Conservation (phyloP, 2,329 filamentous ascomycete species). For the Penicillium sp. region DNA sequence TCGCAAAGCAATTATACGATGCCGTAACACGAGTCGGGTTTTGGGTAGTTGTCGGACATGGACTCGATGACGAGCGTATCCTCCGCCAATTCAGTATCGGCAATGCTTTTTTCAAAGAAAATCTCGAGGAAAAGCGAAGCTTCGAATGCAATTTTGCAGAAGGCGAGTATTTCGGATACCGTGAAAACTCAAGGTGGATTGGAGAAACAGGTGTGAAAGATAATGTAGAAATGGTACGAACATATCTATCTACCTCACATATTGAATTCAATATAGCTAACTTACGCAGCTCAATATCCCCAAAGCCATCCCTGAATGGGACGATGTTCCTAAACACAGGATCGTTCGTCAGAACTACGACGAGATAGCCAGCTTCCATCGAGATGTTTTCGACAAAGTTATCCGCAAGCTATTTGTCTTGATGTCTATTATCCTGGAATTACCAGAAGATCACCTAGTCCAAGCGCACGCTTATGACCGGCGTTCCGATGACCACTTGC, state of each 20-base stretch:
- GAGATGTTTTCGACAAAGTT: conserved; percentile 54
- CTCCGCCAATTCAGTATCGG: conserved; percentile 32
- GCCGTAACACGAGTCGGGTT: conserved; percentile 45
- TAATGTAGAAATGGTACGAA: conserved; percentile 37
- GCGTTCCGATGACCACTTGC: conserved; percentile 58
- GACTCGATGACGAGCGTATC: conserved; percentile 26
- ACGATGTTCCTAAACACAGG: conserved; percentile 30
- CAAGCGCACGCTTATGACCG: conserved; percentile 58
- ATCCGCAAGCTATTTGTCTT: conserved; percentile 57
- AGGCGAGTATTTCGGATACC: conserved; percentile 36
- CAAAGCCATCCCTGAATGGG: conserved; percentile 31
- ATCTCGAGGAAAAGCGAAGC: conserved; percentile 27
- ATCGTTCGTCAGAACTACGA: conserved; percentile 52
- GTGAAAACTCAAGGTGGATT: conserved; percentile 37
- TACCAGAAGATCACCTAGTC: conserved; percentile 58
- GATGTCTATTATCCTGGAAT: conserved; percentile 60
- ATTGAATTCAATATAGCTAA: background rate
- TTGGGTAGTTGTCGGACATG: conserved; percentile 29
- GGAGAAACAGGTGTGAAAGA: conserved; percentile 41
- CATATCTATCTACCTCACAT: fast-evolving
- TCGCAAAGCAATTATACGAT: conserved; percentile 56
- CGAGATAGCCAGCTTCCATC: conserved; percentile 58
- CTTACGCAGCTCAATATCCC: conserved; percentile 31
- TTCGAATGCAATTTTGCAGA: conserved; percentile 34
- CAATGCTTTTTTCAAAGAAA: conserved; percentile 28